Percentiles rank a stretch among this genome's conserved stretches.
phyloP scores from a whole-genome alignment of 352 stramenopile genomes.

The Phytophthora meadii region DNA sequence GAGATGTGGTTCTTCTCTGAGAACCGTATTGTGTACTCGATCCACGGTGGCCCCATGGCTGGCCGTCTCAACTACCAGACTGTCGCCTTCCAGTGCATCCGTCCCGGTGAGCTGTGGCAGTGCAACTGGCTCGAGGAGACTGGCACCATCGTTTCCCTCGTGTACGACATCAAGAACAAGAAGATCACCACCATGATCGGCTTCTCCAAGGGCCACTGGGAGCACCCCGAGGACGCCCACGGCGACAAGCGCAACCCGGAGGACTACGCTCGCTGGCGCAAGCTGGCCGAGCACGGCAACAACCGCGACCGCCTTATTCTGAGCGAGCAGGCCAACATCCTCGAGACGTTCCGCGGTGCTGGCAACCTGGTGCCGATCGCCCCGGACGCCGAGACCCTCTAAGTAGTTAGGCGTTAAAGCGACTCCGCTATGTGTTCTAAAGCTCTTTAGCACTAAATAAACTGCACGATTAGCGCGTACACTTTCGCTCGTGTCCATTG shows the following conservation, averaged over 20 bases:
- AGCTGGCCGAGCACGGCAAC: conserved; percentile 55
- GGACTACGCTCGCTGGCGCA: conserved; percentile 60
- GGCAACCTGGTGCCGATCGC: conserved; percentile 58
- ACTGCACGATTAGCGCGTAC: conserved; percentile 29
- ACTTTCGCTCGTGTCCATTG: neutral
- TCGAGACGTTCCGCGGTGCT: conserved; percentile 45
- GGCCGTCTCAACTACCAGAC: conserved; percentile 68
- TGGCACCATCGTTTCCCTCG: conserved; percentile 56
- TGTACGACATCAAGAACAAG: conserved; percentile 57
- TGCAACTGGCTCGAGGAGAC: conserved; percentile 73
- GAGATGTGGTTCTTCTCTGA: conserved; percentile 72
- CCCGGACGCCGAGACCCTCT: conserved; percentile 54
- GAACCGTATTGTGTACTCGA: conserved; percentile 63
- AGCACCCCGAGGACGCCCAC: conserved; percentile 50
- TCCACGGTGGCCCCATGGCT: conserved; percentile 63
- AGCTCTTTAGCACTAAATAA: conserved; percentile 34
- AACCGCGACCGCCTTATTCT: conserved; percentile 58
- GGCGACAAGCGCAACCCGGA: conserved; percentile 68
- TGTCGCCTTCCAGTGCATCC: conserved; percentile 63
- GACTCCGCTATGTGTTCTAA: conserved; percentile 17
- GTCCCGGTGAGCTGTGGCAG: conserved; percentile 62
- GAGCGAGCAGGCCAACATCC: conserved; percentile 58
- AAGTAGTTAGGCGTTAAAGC: conserved; percentile 16
- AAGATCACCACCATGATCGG: conserved; percentile 65
- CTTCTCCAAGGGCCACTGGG: conserved; percentile 68